phyloP scores from a whole-genome alignment of 2,329 filamentous ascomycete genomes.

The Akanthomyces uredinophilus region DNA sequence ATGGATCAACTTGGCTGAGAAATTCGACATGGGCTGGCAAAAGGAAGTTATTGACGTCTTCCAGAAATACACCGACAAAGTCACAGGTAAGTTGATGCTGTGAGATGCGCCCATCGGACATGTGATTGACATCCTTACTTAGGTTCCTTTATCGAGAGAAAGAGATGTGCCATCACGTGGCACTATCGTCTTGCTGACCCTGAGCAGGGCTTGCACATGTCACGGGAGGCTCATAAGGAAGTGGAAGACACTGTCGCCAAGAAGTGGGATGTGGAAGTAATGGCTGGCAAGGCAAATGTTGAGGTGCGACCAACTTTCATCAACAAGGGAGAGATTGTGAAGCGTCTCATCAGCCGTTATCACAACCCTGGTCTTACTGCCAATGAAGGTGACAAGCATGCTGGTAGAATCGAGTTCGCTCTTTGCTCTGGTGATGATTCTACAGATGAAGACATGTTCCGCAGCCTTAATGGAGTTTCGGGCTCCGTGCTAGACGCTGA shows the following conservation, averaged over 20 bases:
- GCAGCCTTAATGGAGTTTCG: slow-evolving; percentile 61
- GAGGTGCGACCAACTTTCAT: slow-evolving; percentile 96
- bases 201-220: slow-evolving; percentile 74
- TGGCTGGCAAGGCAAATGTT: slow-evolving; percentile 93
- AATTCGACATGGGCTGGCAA: slow-evolving; percentile 89
- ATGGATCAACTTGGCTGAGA: slow-evolving; percentile 88
- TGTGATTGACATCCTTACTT: neutral
- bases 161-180: slow-evolving; percentile 93
- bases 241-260: slow-evolving; percentile 71
- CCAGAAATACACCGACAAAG: slow-evolving; percentile 80
- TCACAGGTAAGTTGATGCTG: slow-evolving; percentile 57
- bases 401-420: slow-evolving; percentile 70
- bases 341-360: slow-evolving; percentile 73
- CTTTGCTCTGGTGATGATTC: slow-evolving; percentile 93
- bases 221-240: slow-evolving; percentile 74
- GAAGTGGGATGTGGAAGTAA: slow-evolving; percentile 89
- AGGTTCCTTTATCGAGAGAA: slow-evolving; percentile 90
- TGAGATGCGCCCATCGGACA: neutral
- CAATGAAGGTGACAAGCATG: slow-evolving; percentile 35
- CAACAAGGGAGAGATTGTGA: slow-evolving; percentile 95
- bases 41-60: slow-evolving; percentile 77
- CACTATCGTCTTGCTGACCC: slow-evolving; percentile 91
- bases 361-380: slow-evolving; percentile 44
- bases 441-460: slow-evolving; percentile 97
- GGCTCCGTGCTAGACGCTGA: slow-evolving; percentile 49